Conservation (phyloP, 176 grass and related monocot genomes). For the Pharus latifolius region DNA sequence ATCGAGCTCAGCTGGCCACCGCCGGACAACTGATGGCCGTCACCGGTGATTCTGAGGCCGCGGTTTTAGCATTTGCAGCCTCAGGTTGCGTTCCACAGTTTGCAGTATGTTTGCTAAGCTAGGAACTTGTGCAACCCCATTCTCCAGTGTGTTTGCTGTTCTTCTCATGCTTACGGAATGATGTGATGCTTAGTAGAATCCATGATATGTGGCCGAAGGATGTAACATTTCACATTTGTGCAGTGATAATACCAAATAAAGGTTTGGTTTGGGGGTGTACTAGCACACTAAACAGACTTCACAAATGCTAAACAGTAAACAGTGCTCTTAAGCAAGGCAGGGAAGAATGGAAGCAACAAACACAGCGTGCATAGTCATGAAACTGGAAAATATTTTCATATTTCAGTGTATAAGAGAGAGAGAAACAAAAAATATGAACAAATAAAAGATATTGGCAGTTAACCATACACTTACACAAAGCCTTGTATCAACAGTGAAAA, state of each 20-base stretch:
- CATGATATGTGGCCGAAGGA: background rate
- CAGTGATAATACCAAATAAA: constrained; percentile 23
- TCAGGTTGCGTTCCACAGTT: background rate
- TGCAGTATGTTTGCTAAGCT: background rate
- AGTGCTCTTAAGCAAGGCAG: background rate
- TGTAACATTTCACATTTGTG: background rate
- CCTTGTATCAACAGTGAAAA: constrained; percentile 16
- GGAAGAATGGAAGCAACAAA: background rate
- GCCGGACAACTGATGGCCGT: constrained; percentile 2
- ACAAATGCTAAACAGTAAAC: background rate
- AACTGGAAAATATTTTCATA: background rate
- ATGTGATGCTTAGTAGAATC: background rate
- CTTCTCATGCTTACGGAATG: background rate
- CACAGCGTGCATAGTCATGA: background rate
- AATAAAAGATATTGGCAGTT: background rate
- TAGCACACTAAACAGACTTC: background rate
- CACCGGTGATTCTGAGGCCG: constrained; percentile 13
- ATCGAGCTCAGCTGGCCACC: constrained; percentile 17
- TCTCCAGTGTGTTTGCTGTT: background rate
- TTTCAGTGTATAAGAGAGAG: background rate
- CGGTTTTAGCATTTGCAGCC: constrained; percentile 45
- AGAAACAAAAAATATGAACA: constrained; percentile 26
- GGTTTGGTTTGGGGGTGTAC: background rate
- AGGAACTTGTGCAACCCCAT: background rate
- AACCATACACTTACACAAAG: constrained; percentile 19